phyloP scores from a whole-genome alignment of 805 yeast species.

The Suhomyces kilbournensis region DNA sequence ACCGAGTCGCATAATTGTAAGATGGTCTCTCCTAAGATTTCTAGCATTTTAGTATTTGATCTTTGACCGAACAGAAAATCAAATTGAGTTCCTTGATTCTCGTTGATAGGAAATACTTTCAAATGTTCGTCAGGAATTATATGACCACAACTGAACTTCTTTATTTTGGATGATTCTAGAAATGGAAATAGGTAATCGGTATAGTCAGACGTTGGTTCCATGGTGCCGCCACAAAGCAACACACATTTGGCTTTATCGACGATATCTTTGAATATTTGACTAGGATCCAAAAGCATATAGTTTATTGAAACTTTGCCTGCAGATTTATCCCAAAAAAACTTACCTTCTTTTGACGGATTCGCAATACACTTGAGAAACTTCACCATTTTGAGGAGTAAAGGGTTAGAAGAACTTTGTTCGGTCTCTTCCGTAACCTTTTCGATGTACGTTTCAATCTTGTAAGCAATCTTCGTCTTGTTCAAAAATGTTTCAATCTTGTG shows the following conservation, averaged over 20 bases:
- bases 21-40: conserved; percentile 50
- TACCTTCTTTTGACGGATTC: conserved; percentile 79
- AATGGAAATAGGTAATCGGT: conserved; percentile 64
- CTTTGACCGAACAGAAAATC: conserved; percentile 73
- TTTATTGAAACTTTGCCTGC: conserved; percentile 41
- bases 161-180: conserved; percentile 34
- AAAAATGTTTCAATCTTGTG: conserved; percentile 65
- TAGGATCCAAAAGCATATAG: conserved; percentile 79
- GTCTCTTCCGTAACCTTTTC: conserved; percentile 20
- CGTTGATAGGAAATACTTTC: conserved; percentile 52
- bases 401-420: conserved; percentile 33
- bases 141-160: conserved; percentile 74
- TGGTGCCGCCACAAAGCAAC: conserved; percentile 89
- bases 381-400: conserved; percentile 63
- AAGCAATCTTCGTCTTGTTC: conserved; percentile 69
- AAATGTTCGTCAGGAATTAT: conserved; percentile 72
- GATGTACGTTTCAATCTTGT: conserved; percentile 74
- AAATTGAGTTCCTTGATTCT: conserved; percentile 27
- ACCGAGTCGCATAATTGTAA: conserved; percentile 40
- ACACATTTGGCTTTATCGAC: conserved; percentile 66
- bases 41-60: conserved; percentile 42
- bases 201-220: conserved; percentile 85
- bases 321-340: conserved; percentile 58
- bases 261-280: conserved; percentile 62
- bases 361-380: conserved; percentile 62